Evolutionary conservation across 768 basidiomycete genomes (phyloP), one percentile per base, ranked within the genome.

Genomic region (Leccinellum albellum): DNA sequence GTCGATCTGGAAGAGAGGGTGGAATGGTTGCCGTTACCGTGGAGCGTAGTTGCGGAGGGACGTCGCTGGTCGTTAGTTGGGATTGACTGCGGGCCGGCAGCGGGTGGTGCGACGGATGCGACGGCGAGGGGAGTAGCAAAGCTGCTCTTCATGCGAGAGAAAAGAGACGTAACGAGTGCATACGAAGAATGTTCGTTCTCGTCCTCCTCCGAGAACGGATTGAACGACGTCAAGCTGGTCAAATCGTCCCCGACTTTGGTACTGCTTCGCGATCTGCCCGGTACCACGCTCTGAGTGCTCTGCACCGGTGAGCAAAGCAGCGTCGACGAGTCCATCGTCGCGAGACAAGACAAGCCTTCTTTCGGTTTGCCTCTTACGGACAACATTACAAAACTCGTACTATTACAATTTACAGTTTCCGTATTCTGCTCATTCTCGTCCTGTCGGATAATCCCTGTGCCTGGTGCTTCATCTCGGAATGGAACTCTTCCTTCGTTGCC

Each of bases 141-240:
- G 6, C 88, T 87, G 64, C 81, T 92, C 76, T 88, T 91, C 78
- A 94, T 82, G 61, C 86, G 84, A 31, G 86, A 90, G 54, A 94
- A 81, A 26, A 94, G 76, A 21, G 88, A 89, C 0, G 89, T 85
- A 56, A 94, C 87, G 54, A 94, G 78, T 7, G 89, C 86, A 69
- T 91, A 92, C 15, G 89, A 92, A 8, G 90, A 88, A 64, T 90
- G 87, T 62, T 93, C 91, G 67, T 91, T 83, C 72, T 94, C 92
- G 68, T 94, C 91, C 69, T 94, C 93, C 67, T 92, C 90, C n/a
- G 89, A 85, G 76, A 93, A 94, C 6, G 91, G 91, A 69, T 94
- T 94, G 79, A 89, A 92, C 50, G 89, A 89, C 28, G 93, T 94
- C 55, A 94, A 74, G 66, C 85, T 83, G 46, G 81, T 80, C 45